These are phyloP conservation scores for Paraphaeosphaeria sporulosa DNA, from an alignment of 2,329 filamentous ascomycete species.

Conservation along the genomic window DNA sequence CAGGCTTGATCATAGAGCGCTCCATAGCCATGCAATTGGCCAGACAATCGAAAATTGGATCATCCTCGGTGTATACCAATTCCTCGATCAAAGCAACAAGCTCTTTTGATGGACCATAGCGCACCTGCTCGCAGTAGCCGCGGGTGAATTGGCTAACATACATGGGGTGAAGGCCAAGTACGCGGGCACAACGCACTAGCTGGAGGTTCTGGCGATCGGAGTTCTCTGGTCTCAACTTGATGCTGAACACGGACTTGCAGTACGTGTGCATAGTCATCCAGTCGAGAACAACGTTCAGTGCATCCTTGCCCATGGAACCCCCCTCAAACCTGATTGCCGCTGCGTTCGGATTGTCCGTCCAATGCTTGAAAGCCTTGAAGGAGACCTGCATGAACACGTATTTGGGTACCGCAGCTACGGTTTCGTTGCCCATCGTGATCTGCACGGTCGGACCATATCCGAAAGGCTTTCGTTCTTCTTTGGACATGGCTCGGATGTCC, in stretches of 20 bases:
- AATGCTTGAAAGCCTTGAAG: conserved; percentile 28
- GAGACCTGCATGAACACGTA: conserved; percentile 41
- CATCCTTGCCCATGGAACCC: conserved; percentile 25
- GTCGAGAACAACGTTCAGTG: conserved; percentile 24
- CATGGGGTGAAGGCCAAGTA: conserved; percentile 36
- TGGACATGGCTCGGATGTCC: conserved; percentile 33
- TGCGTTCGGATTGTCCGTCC: conserved; percentile 23
- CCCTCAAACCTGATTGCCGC: conserved; percentile 24
- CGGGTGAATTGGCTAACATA: conserved; percentile 43
- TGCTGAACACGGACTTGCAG: conserved; percentile 31
- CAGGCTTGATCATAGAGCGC: conserved; percentile 2
- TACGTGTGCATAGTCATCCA: conserved; percentile 39
- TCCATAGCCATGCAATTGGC: conserved; percentile 33
- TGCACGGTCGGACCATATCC: conserved; percentile 29
- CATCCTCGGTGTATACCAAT: conserved; percentile 26
- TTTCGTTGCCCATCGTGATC: conserved; percentile 27
- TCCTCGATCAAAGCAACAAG: conserved; percentile 31
- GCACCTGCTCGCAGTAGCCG: conserved; percentile 37
- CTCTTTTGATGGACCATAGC: conserved; percentile 21
- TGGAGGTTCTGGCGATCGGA: conserved; percentile 32
- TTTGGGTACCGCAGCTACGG: conserved; percentile 28
- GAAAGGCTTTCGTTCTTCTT: conserved; percentile 28
- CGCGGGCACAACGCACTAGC: conserved; percentile 33
- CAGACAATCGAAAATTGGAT: conserved; percentile 40
- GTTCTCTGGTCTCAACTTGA: conserved; percentile 25